Conservation (phyloP, 2,329 filamentous ascomycete species). For the Colletotrichum siamense region DNA sequence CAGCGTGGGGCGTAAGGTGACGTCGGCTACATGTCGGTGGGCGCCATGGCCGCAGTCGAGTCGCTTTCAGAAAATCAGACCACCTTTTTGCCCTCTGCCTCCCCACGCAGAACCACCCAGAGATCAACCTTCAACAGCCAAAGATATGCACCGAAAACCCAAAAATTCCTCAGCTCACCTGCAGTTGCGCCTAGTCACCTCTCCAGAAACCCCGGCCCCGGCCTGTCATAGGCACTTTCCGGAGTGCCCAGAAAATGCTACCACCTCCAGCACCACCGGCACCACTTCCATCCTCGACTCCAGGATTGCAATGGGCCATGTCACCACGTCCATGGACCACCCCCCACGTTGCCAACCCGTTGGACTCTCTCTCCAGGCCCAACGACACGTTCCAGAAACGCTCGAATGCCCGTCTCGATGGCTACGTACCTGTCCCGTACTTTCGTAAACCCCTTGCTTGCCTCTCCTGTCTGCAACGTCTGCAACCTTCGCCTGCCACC, state of each 20-base stretch:
- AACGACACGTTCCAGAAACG: background rate
- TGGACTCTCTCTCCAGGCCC: background rate
- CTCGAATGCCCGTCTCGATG: background rate
- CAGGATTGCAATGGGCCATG: background rate
- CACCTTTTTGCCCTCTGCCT: conserved; percentile 10
- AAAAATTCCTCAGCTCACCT: conserved; percentile 17
- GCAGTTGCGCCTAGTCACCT: background rate
- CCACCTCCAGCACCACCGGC: background rate
- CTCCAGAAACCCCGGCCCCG: background rate
- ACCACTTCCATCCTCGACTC: background rate
- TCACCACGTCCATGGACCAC: background rate
- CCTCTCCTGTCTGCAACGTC: background rate
- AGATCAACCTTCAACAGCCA: background rate
- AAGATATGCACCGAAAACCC: background rate
- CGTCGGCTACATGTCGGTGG: conserved; percentile 6
- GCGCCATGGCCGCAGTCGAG: background rate
- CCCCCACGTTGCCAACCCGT: conserved; percentile 11
- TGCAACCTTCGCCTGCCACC: background rate
- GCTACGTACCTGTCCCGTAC: background rate
- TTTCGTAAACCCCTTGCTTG: background rate
- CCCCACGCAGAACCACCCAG: conserved; percentile 1
- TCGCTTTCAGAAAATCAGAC: conserved; percentile 18
- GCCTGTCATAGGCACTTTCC: background rate
- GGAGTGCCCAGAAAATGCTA: background rate
- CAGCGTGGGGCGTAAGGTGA: conserved; percentile 9